Evolutionary conservation across 2,329 filamentous ascomycete species (phyloP).

Genomic region (Colletotrichum zoysiae): DNA sequence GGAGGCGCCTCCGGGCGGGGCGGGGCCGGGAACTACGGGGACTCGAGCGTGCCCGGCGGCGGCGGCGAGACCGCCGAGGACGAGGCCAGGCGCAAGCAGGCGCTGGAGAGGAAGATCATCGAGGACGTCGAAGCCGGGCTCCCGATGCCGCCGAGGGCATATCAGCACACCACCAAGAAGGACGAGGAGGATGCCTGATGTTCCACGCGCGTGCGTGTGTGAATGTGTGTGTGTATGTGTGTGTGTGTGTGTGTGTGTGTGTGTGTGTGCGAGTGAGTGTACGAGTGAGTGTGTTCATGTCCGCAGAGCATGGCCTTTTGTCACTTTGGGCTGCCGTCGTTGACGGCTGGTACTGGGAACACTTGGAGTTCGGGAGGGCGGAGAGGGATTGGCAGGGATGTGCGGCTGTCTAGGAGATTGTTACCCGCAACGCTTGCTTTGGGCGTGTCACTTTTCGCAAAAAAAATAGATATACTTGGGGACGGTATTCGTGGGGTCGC

Average conservation of each 20-base stretch:
- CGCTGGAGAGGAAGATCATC: conserved; percentile 57
- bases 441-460: conserved; percentile 17
- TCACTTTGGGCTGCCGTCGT: background rate
- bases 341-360: background rate
- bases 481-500: conserved; percentile 15
- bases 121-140: conserved; percentile 63
- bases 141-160: conserved; percentile 60
- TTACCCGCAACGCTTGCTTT: conserved; percentile 42
- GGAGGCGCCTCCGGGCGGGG: conserved; percentile 60
- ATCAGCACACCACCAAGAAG: conserved; percentile 48
- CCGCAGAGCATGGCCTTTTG: too few relatives aligned
- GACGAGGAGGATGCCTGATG: conserved; percentile 41
- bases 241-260: background rate
- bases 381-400: conserved; percentile 2
- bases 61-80: conserved; percentile 45
- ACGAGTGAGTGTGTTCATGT: too few relatives aligned
- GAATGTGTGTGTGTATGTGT: background rate
- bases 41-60: conserved; percentile 45
- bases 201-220: background rate
- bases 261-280: too few relatives aligned
- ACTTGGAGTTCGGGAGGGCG: conserved; percentile 17
- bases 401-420: conserved; percentile 17
- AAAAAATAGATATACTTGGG: background rate
- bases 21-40: conserved; percentile 68
- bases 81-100: conserved; percentile 51